Percentiles rank a stretch among this genome's conserved stretches.
Conservation (phyloP, 108 stramenopile genomes). For the Discostella stelligeroides region DNA sequence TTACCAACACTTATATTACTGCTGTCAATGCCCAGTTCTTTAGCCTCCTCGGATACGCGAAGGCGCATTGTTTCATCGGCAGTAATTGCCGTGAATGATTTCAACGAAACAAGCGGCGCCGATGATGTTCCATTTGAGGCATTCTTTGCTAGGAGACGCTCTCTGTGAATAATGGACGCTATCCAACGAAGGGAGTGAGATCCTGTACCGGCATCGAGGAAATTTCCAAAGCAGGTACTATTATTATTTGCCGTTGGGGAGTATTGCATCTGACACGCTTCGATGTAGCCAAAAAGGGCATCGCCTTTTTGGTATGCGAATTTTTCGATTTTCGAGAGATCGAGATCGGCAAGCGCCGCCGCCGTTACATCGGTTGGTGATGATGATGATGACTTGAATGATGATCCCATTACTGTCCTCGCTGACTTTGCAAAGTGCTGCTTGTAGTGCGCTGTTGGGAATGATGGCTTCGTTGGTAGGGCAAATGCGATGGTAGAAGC, state of each 20-base stretch:
- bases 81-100: constrained; percentile 76
- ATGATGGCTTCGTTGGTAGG: not conserved
- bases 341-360: constrained; percentile 16
- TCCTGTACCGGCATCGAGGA: constrained; percentile 95
- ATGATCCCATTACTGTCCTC: not conserved
- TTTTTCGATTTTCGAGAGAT: constrained; percentile 39
- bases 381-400: not conserved
- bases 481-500: no score
- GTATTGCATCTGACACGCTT: constrained; percentile 59
- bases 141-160: constrained; percentile 33
- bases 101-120: constrained; percentile 54
- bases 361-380: not conserved
- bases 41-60: constrained; percentile 68
- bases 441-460: not conserved
- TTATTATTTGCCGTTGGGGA: no score
- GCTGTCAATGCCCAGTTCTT: constrained; percentile 53
- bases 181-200: constrained; percentile 93
- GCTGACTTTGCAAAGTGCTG: not conserved
- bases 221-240: constrained; percentile 58
- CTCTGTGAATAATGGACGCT: constrained; percentile 62
- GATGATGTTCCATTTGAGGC: constrained; percentile 27
- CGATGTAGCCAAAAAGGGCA: constrained; percentile 81
- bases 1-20: constrained; percentile 88
- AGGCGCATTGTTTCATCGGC: constrained; percentile 81
- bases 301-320: constrained; percentile 72